Conservation (phyloP, 2,329 filamentous ascomycete species). For the Diaporthe ampelina region DNA sequence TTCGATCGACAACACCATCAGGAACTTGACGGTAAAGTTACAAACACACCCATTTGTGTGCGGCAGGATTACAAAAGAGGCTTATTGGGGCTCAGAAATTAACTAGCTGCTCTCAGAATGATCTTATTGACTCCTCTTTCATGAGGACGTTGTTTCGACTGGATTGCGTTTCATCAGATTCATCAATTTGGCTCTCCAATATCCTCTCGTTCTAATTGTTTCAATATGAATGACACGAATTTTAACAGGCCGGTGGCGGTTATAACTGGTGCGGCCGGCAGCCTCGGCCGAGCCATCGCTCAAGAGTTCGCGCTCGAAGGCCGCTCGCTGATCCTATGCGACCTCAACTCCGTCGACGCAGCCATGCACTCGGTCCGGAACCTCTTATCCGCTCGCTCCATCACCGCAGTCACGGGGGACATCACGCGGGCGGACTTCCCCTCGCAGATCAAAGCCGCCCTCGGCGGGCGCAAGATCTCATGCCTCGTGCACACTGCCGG, state of each 20-base stretch:
- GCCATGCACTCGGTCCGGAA: slow-evolving; percentile 21
- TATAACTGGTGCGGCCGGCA: slow-evolving; percentile 18
- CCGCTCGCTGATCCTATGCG: slow-evolving; percentile 20
- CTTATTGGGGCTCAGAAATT: neutral
- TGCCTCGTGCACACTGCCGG: slow-evolving; percentile 33
- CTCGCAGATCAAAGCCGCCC: slow-evolving; percentile 3
- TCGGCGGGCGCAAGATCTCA: slow-evolving; percentile 26
- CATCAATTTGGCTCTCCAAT: no score
- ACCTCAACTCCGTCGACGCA: slow-evolving; percentile 27
- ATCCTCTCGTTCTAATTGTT: neutral
- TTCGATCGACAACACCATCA: slow-evolving; percentile 1
- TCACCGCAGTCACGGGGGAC: slow-evolving; percentile 29
- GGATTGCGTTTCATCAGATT: neutral
- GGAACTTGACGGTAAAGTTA: no score
- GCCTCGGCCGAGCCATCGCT: slow-evolving; percentile 18
- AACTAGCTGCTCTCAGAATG: neutral
- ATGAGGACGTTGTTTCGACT: neutral
- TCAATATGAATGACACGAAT: neutral
- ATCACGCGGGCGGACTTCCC: slow-evolving; percentile 22
- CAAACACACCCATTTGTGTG: neutral
- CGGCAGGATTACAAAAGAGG: neutral
- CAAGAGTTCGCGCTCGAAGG: slow-evolving; percentile 31
- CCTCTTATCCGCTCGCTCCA: slow-evolving; percentile 21
- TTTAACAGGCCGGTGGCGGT: slow-evolving; percentile 19
- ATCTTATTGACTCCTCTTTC: neutral